phyloP scores from a whole-genome alignment of 257 asterid genomes.

The Salvia miltiorrhiza region DNA sequence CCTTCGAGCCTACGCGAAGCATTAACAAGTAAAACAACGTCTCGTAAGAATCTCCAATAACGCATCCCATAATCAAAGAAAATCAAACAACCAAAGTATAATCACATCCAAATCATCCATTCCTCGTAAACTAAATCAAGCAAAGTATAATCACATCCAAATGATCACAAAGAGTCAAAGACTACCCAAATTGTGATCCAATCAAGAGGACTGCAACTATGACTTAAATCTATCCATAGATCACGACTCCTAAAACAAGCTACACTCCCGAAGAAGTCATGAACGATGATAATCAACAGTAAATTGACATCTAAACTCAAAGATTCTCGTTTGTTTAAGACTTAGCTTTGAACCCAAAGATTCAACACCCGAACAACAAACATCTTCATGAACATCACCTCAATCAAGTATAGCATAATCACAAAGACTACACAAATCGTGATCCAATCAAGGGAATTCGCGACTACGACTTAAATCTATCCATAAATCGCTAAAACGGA shows the following conservation, averaged over 20 bases:
- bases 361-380: background rate
- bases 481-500: background rate
- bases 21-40: slow-evolving; percentile 9
- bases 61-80: background rate
- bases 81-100: background rate
- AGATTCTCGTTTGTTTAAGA: background rate
- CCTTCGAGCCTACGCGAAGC: slow-evolving; percentile 59
- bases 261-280: too few species aligned
- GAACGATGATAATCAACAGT: too few species aligned
- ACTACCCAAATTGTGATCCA: background rate
- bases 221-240: slow-evolving; percentile 20
- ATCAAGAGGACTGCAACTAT: background rate
- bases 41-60: slow-evolving; percentile 12
- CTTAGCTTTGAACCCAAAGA: background rate
- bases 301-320: too few species aligned
- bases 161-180: too few species aligned
- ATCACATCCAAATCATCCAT: too few species aligned
- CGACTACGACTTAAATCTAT: slow-evolving; percentile 8
- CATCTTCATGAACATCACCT: background rate
- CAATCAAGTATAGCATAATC: background rate
- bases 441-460: background rate
- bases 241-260: too few species aligned
- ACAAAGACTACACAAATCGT: background rate
- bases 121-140: too few species aligned
- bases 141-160: too few species aligned